phyloP scores from a whole-genome alignment of 129 eudicot species.

The Chrysanthemum makinoi region DNA sequence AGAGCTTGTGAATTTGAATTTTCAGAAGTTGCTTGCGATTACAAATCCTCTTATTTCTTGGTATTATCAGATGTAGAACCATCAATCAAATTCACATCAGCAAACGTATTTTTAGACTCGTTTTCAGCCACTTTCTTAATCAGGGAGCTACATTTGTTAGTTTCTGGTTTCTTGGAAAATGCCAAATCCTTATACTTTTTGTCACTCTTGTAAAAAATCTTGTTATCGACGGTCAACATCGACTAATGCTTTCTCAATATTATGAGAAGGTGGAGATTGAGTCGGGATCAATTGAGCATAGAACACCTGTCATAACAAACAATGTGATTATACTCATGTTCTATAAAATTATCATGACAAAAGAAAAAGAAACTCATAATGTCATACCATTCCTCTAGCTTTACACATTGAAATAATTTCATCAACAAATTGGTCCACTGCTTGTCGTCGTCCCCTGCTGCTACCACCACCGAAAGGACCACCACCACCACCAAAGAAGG shows the following conservation, averaged over 20 bases:
- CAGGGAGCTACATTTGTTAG: no score
- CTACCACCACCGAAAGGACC: no score
- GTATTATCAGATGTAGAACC: constrained; percentile 15
- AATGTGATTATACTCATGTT: neutral
- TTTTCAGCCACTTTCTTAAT: constrained; percentile 15
- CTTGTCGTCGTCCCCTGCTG: neutral
- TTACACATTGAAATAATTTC: constrained; percentile 50
- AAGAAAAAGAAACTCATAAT: neutral
- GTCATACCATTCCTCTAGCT: constrained; percentile 68
- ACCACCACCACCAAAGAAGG: no score
- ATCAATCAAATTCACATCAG: constrained; percentile 4
- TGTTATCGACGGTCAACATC: constrained; percentile 27
- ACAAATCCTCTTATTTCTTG: constrained; percentile 20
- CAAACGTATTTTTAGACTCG: constrained; percentile 23
- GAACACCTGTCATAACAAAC: constrained; percentile 35
- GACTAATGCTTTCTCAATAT: constrained; percentile 43
- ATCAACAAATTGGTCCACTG: constrained; percentile 31
- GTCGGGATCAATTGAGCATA: constrained; percentile 34
- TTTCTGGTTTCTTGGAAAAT: no score
- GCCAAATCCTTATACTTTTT: no score
- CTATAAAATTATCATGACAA: no score
- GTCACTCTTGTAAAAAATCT: no score
- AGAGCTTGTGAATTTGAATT: constrained; percentile 14
- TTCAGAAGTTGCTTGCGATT: constrained; percentile 18
- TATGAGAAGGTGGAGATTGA: constrained; percentile 15